phyloP scores from a whole-genome alignment of 2,329 filamentous ascomycete species.

The Dryadomyces quercus-mongolicae region DNA sequence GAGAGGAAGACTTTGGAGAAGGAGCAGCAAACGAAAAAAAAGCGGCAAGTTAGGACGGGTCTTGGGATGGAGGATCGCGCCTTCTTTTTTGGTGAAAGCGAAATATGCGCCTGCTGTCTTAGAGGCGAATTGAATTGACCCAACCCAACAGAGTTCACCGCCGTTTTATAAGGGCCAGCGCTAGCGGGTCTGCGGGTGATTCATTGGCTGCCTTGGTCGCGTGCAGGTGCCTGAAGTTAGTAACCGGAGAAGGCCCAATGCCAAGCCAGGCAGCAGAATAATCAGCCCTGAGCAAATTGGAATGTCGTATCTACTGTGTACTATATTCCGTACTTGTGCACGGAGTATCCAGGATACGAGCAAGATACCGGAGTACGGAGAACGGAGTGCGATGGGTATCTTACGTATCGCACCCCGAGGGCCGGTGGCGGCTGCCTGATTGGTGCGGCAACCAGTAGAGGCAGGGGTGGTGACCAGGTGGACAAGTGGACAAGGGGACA shows the following conservation, averaged over 20 bases:
- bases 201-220: background rate
- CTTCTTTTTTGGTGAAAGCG: background rate
- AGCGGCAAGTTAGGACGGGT: background rate
- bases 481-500: too few relatives aligned
- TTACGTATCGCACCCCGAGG: too few relatives aligned
- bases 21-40: background rate
- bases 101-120: background rate
- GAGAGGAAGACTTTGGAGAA: background rate
- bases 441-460: too few relatives aligned
- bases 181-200: background rate
- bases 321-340: too few relatives aligned
- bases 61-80: background rate
- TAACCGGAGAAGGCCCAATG: background rate
- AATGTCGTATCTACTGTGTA: too few relatives aligned
- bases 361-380: too few relatives aligned
- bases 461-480: too few relatives aligned
- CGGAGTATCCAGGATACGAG: too few relatives aligned
- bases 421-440: too few relatives aligned
- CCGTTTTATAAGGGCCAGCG: background rate
- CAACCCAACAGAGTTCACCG: constrained; percentile 1
- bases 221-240: background rate
- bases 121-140: background rate
- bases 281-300: too few relatives aligned
- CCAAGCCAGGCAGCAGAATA: background rate
- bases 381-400: too few relatives aligned